These are phyloP conservation scores for Beauveria sp. DNA, from an alignment of 2,329 filamentous ascomycete species.

Conservation along the genomic window DNA sequence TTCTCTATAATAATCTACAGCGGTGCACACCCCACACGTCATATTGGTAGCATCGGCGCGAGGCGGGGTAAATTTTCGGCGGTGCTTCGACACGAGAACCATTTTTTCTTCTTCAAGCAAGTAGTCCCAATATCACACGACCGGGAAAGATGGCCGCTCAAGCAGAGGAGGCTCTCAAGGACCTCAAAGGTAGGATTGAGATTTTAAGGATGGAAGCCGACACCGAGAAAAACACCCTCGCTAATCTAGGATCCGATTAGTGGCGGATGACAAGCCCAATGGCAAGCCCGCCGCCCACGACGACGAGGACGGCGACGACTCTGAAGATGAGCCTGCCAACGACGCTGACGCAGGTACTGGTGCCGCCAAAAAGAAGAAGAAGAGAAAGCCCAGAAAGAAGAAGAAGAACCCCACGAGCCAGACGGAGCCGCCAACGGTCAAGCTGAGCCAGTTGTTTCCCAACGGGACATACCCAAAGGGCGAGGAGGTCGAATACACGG, in stretches of 20 bases:
- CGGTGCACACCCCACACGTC: conserved; percentile 1
- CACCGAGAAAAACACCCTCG: neutral
- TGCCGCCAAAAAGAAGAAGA: conserved; percentile 43
- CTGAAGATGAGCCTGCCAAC: conserved; percentile 33
- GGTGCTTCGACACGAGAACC: neutral
- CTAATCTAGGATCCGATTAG: conserved; percentile 20
- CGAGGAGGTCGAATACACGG: conserved; percentile 67
- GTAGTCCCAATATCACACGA: conserved; percentile 9
- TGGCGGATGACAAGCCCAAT: conserved; percentile 32
- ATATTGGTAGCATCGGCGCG: neutral
- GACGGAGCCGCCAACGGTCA: conserved; percentile 64
- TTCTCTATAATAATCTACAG: neutral
- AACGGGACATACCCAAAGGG: conserved; percentile 66
- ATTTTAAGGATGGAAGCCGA: neutral
- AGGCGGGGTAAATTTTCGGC: conserved; percentile 12
- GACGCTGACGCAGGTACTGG: conserved; percentile 30
- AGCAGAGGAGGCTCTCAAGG: conserved; percentile 35
- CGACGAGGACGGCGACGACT: conserved; percentile 47
- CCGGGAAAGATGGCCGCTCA: conserved; percentile 34
- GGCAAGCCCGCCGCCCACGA: conserved; percentile 35
- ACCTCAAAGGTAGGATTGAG: conserved; percentile 30
- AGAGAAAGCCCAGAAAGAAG: conserved; percentile 81
- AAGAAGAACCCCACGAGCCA: conserved; percentile 70
- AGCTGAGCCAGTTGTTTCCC: conserved; percentile 65
- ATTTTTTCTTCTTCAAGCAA: conserved; percentile 8